A percentile compares a stretch with the other conserved stretches of the same genome.
Conservation (phyloP, 1,284 basidiomycete species). For the Apiotrichum mycotoxinovorans region DNA sequence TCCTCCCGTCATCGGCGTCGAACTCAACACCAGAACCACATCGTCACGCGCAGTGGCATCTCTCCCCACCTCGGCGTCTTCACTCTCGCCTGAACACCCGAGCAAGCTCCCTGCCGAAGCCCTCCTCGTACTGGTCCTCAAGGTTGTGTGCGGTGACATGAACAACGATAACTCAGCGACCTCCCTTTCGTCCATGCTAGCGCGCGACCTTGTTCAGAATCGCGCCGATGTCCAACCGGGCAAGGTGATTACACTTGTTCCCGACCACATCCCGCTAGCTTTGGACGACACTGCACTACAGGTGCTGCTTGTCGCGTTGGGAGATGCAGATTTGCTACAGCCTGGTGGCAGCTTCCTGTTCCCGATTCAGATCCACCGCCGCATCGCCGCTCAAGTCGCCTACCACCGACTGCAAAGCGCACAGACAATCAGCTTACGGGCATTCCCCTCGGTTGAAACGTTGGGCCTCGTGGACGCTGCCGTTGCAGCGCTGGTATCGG, state of each 20-base stretch:
- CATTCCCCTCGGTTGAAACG: neutral
- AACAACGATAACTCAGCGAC: neutral
- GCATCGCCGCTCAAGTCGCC: neutral
- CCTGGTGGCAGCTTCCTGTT: too few relatives aligned
- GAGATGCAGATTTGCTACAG: neutral
- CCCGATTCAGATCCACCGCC: neutral
- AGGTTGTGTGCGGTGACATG: neutral
- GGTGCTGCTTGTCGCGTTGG: neutral
- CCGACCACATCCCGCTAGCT: neutral
- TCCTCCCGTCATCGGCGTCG: too few relatives aligned
- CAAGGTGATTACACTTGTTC: neutral
- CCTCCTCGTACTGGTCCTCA: too few relatives aligned
- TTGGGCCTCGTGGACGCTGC: neutral
- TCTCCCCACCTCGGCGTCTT: too few relatives aligned
- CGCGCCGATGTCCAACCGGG: neutral
- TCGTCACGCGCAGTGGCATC: too few relatives aligned
- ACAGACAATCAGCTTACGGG: neutral
- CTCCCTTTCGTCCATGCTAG: neutral
- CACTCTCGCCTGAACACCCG: too few relatives aligned
- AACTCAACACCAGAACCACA: too few relatives aligned
- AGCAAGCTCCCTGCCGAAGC: too few relatives aligned
- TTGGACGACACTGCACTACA: neutral
- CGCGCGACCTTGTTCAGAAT: neutral
- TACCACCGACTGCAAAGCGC: neutral
- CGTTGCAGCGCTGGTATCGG: neutral